Percentiles rank a stretch among this genome's conserved stretches.
Evolutionary conservation across 2,329 filamentous ascomycete species (phyloP).

Genomic region (Cercospora sesami): DNA sequence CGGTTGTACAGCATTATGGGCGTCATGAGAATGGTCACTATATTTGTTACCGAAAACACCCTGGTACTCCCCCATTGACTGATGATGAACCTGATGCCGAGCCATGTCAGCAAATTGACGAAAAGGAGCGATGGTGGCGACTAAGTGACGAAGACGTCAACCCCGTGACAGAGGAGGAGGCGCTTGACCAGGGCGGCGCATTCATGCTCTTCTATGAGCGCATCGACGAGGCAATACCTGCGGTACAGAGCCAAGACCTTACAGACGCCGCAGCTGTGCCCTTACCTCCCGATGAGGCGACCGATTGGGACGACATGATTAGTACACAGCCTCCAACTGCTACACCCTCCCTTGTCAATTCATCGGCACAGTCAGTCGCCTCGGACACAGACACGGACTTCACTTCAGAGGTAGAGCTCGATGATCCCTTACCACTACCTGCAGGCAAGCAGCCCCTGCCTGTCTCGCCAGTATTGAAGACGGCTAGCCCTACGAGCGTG

Average conservation of each 20-base stretch:
- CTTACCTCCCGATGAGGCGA: slow-evolving; percentile 23
- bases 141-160: slow-evolving; percentile 86
- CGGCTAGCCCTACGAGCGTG: slow-evolving; percentile 9
- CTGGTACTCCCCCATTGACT: slow-evolving; percentile 32
- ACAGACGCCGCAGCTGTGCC: slow-evolving; percentile 21
- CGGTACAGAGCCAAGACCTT: neutral
- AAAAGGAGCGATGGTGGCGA: slow-evolving; percentile 73
- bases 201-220: slow-evolving; percentile 98
- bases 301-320: slow-evolving; percentile 23
- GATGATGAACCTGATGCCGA: slow-evolving; percentile 33
- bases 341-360: slow-evolving; percentile 25
- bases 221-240: slow-evolving; percentile 9
- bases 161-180: slow-evolving; percentile 69
- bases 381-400: slow-evolving; percentile 25
- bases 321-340: slow-evolving; percentile 12
- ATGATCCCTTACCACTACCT: neutral
- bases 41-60: slow-evolving; percentile 79
- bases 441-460: slow-evolving; percentile 1
- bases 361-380: slow-evolving; percentile 22
- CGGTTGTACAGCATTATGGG: slow-evolving; percentile 85
- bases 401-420: neutral
- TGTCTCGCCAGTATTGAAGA: slow-evolving; percentile 11
- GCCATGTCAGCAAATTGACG: slow-evolving; percentile 6
- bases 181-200: slow-evolving; percentile 74
- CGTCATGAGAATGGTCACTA: slow-evolving; percentile 96